Percentiles rank a stretch among this genome's conserved stretches.
Evolutionary conservation across 768 basidiomycete species (phyloP).

Genomic region (Phaeotremella fagi): DNA sequence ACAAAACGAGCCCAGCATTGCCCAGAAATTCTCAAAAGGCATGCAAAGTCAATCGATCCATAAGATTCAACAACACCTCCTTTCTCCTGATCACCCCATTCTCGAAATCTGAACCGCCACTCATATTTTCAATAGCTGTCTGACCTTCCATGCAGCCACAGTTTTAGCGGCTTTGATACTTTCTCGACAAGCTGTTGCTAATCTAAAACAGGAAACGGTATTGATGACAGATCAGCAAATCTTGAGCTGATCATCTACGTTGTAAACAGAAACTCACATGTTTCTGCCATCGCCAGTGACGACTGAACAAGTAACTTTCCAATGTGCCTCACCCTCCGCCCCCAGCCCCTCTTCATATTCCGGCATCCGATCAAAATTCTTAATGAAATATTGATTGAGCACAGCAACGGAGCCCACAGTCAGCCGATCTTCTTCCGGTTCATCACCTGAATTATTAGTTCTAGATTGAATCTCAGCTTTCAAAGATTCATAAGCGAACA

Average conservation of each 20-base stretch:
- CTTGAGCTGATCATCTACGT: not conserved
- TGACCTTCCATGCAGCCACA: slow-evolving; percentile 21
- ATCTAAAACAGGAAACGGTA: not conserved
- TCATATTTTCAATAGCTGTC: slow-evolving; percentile 6
- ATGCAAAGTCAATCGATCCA: too few relatives aligned
- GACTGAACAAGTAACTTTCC: not conserved
- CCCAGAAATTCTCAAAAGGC: too few relatives aligned
- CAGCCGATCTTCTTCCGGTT: not conserved
- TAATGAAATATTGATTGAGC: slow-evolving; percentile 4
- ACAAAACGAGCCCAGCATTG: too few relatives aligned
- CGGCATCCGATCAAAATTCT: not conserved
- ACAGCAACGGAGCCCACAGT: not conserved
- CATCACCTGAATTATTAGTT: not conserved
- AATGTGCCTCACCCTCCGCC: not conserved
- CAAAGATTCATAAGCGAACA: not conserved
- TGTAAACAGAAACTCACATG: too few relatives aligned
- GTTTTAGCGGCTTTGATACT: slow-evolving; percentile 15
- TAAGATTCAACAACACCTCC: not conserved
- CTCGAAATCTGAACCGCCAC: not conserved
- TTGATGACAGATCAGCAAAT: not conserved
- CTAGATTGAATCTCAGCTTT: not conserved
- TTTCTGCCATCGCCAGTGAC: not conserved
- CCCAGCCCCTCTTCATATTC: not conserved
- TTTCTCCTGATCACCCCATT: too few relatives aligned
- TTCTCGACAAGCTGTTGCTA: not conserved